Base-by-base conservation (phyloP, 2,329 filamentous ascomycete species). In the Aspergillus nomiae region DNA sequence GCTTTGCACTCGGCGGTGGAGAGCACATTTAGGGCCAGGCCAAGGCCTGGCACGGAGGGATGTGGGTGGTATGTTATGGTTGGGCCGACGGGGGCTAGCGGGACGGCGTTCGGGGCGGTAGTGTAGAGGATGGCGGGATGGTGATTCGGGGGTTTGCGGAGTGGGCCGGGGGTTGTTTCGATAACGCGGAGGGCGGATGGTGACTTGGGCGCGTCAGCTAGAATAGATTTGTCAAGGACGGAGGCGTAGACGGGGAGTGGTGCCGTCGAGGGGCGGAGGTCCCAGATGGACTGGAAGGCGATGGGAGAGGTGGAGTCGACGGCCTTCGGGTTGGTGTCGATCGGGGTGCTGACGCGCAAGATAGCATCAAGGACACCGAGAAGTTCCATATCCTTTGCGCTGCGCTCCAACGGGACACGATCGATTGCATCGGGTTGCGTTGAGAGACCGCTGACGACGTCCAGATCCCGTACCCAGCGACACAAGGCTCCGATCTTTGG, bases 401-500 rank as follows among this genome's bases (percentile, higher is more conserved):
- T 74, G 45, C 70, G 71, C 48, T 70, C 41, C 1, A 54, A 46
- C 14, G 64, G 43, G 30, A 34, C 56, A 28, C 66, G 46, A 7
- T 73, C 73, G 53, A 78, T 75, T 3, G 81, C 81, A 2, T 80
- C 80, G 0, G 85, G 78, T 59, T 85, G 80, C 26, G 87, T 86
- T 4, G 87, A 87, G 9, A 90, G 77, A 1, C 88, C 88, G 67
- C 86, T 89, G 56, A 90, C 86, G 28, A 90, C 86, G 69, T 91
- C 89, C 30, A 91, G 78, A 70, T 90, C 89, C 62, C 89, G 84
- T 5, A 91, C 89, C 89, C 89, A 92, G 61, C 89, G 86, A 73
- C 89, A 91, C 9, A 91, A 76, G 1, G 89, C 88, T 24, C 89
- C 89, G 0, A 91, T 77, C 67, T 90, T 90, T 0, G 89, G 89